Percentiles rank a stretch among this genome's conserved stretches.
These are phyloP conservation scores for Beauveria pseudobassiana DNA, from an alignment of 2,329 filamentous ascomycete genomes.

Conservation along the genomic window DNA sequence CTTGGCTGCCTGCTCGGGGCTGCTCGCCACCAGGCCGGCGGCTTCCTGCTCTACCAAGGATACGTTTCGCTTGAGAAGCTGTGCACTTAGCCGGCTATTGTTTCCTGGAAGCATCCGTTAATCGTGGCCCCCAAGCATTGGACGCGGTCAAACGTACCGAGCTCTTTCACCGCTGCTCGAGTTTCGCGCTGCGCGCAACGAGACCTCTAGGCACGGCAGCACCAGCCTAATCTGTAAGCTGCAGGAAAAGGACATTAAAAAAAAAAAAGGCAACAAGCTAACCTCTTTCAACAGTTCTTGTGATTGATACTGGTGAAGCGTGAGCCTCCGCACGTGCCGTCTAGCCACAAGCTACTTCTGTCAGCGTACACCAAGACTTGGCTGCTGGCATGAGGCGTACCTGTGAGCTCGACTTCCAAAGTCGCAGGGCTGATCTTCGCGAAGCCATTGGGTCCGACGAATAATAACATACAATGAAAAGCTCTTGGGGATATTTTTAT, in stretches of 20 bases:
- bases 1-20: slow-evolving; percentile 13
- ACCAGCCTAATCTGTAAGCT: slow-evolving; percentile 17
- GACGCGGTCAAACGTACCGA: slow-evolving; percentile 16
- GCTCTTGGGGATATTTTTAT: not conserved
- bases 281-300: slow-evolving; percentile 21
- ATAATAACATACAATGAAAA: too few relatives aligned
- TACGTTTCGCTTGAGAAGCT: slow-evolving; percentile 17
- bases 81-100: slow-evolving; percentile 21
- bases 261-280: not conserved
- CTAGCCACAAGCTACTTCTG: not conserved
- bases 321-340: slow-evolving; percentile 17
- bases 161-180: slow-evolving; percentile 14
- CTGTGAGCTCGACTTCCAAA: slow-evolving; percentile 5
- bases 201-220: slow-evolving; percentile 19
- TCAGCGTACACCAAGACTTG: not conserved
- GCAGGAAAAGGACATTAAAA: too few relatives aligned
- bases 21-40: not conserved
- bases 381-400: not conserved
- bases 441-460: not conserved
- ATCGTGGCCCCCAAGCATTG: too few relatives aligned
- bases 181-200: slow-evolving; percentile 19
- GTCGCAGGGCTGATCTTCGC: not conserved
- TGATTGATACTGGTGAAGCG: slow-evolving; percentile 23
- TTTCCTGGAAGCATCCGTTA: slow-evolving; percentile 13
- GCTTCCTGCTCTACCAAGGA: not conserved